A percentile compares a stretch with the other conserved stretches of the same genome.
Evolutionary conservation across 2,329 filamentous ascomycete species (phyloP).

Genomic region (Aspergillus ochraceus): DNA sequence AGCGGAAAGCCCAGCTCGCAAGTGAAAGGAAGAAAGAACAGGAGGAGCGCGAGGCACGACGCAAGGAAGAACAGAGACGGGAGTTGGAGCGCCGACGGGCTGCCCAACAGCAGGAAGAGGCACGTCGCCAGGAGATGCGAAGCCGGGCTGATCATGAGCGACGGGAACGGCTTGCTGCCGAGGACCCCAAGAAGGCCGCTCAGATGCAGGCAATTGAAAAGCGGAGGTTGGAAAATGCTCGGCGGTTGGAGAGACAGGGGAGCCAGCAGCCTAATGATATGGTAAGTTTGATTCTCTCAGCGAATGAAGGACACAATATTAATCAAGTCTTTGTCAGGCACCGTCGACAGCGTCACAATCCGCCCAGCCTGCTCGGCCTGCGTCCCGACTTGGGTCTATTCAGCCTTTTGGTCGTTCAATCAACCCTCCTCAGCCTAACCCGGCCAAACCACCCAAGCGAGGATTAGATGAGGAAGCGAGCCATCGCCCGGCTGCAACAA

Average conservation of each 20-base stretch:
- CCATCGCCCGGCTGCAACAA: constrained; percentile 40
- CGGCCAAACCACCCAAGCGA: constrained; percentile 74
- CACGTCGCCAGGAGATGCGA: constrained; percentile 61
- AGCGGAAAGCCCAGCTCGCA: constrained; percentile 70
- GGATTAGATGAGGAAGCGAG: constrained; percentile 64
- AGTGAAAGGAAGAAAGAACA: constrained; percentile 81
- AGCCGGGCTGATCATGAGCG: constrained; percentile 59
- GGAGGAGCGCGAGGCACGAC: constrained; percentile 76
- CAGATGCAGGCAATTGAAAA: constrained; percentile 62
- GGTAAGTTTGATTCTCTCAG: constrained; percentile 27
- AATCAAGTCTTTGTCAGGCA: neutral
- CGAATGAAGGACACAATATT: neutral
- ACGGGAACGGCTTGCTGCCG: constrained; percentile 47
- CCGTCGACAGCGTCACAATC: constrained; percentile 43
- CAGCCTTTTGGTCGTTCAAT: constrained; percentile 63
- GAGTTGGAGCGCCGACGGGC: constrained; percentile 77
- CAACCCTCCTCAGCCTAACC: constrained; percentile 62
- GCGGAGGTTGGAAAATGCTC: constrained; percentile 48
- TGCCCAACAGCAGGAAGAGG: constrained; percentile 57
- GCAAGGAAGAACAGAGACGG: constrained; percentile 77
- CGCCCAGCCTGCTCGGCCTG: constrained; percentile 48
- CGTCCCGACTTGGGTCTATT: constrained; percentile 46
- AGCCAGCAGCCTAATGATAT: constrained; percentile 44
- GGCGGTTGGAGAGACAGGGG: constrained; percentile 47
- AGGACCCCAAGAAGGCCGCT: constrained; percentile 66